These are phyloP conservation scores for Euphorbia schlechtendalii DNA, from an alignment of 441 rosid species.

Conservation along the genomic window DNA sequence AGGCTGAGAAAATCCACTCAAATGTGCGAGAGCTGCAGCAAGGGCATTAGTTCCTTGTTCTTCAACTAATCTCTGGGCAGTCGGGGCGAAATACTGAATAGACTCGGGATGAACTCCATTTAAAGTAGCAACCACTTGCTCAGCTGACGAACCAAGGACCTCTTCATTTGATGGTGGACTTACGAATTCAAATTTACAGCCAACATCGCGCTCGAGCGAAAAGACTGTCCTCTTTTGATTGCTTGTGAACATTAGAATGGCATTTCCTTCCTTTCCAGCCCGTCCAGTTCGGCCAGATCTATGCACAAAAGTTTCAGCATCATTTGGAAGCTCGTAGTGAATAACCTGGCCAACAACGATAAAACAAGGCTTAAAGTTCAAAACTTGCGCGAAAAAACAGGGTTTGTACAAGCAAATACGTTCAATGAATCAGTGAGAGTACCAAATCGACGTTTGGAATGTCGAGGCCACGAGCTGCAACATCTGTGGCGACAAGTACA, in stretches of 20 bases:
- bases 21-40: slow-evolving; percentile 91
- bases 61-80: slow-evolving; percentile 65
- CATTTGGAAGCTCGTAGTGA: slow-evolving; percentile 97
- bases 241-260: slow-evolving; percentile 70
- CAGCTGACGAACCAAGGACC: slow-evolving; percentile 82
- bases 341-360: slow-evolving; percentile 46
- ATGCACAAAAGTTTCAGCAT: slow-evolving; percentile 94
- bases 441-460: slow-evolving; percentile 94
- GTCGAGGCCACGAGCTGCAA: slow-evolving; percentile 97
- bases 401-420: too few species aligned
- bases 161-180: slow-evolving; percentile 74
- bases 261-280: slow-evolving; percentile 92
- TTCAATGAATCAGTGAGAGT: too few species aligned
- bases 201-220: slow-evolving; percentile 92
- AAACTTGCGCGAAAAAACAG: slow-evolving; percentile 6
- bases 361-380: slow-evolving; percentile 21
- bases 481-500: slow-evolving; percentile 96
- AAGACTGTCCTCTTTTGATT: slow-evolving; percentile 88
- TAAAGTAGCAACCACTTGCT: slow-evolving; percentile 76
- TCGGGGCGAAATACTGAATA: slow-evolving; percentile 61
- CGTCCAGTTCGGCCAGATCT: slow-evolving; percentile 99
- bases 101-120: slow-evolving; percentile 89
- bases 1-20: slow-evolving; percentile 88
- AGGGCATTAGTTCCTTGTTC: slow-evolving; percentile 83
- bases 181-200: slow-evolving; percentile 82